phyloP scores from a whole-genome alignment of 495 filamentous ascomycete genomes.

The Hyaloscypha bicolor region DNA sequence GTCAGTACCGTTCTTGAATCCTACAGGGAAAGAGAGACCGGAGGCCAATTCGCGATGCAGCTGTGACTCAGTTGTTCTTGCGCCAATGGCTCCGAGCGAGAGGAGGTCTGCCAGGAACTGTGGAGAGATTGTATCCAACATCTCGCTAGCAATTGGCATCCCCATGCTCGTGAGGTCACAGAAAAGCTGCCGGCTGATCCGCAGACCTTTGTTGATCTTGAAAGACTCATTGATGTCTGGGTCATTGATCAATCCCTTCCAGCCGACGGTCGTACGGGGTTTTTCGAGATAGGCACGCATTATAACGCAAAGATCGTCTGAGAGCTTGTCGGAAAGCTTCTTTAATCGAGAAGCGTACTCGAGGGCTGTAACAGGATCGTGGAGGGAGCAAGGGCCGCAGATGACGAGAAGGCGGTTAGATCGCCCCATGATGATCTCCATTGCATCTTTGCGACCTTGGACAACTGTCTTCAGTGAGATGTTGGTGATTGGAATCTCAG shows the following conservation, averaged over 20 bases:
- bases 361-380: conserved; percentile 85
- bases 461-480: conserved; percentile 69
- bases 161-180: conserved; percentile 81
- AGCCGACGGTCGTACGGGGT: conserved; percentile 97
- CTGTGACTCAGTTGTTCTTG: conserved; percentile 96
- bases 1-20: conserved; percentile 99
- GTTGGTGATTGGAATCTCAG: conserved; percentile 81
- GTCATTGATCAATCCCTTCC: conserved; percentile 99
- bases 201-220: conserved; percentile 98
- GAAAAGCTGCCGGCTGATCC: conserved; percentile 87
- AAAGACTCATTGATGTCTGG: conserved; percentile 96
- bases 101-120: conserved; percentile 92
- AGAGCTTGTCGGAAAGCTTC: conserved; percentile 70
- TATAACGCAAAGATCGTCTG: conserved; percentile 83
- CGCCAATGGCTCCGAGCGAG: conserved; percentile 93
- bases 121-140: conserved; percentile 98
- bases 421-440: conserved; percentile 75
- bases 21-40: conserved; percentile 96
- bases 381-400: conserved; percentile 94
- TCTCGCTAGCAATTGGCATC: conserved; percentile 94
- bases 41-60: conserved; percentile 93
- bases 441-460: conserved; percentile 78
- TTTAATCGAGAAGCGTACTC: conserved; percentile 85
- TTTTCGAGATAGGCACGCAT: conserved; percentile 99
- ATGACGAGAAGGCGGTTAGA: conserved; percentile 92